Evolutionary conservation across 2,329 filamentous ascomycete genomes (phyloP).

Genomic region (Lachnellula suecica): DNA sequence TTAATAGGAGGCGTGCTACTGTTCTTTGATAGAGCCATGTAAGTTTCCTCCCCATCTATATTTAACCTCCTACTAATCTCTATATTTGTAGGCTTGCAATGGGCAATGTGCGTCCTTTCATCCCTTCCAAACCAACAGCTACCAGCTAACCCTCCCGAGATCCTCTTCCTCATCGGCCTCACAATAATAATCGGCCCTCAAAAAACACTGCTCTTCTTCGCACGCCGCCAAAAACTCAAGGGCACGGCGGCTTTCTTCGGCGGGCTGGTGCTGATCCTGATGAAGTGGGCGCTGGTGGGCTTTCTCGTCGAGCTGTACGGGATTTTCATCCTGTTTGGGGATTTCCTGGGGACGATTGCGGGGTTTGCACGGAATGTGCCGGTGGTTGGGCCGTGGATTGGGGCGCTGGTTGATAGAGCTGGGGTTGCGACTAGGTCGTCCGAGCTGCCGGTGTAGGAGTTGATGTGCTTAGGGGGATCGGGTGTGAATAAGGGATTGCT

Average conservation of each 20-base stretch:
- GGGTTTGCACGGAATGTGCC: conserved; percentile 84
- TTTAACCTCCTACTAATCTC: conserved; percentile 4
- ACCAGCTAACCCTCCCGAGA: conserved; percentile 46
- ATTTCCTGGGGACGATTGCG: conserved; percentile 91
- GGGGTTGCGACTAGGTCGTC: conserved; percentile 70
- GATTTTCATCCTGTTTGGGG: conserved; percentile 89
- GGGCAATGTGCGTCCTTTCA: conserved; percentile 63
- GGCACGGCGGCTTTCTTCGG: conserved; percentile 85
- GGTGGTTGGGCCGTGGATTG: conserved; percentile 83
- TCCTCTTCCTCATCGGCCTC: conserved; percentile 95
- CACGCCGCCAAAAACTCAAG: conserved; percentile 86
- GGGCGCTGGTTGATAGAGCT: conserved; percentile 67
- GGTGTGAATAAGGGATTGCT: neutral
- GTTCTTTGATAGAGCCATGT: conserved; percentile 98
- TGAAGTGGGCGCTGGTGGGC: conserved; percentile 88
- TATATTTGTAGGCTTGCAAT: conserved; percentile 76
- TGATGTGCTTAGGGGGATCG: neutral
- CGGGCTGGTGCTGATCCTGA: conserved; percentile 80
- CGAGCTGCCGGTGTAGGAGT: conserved; percentile 73
- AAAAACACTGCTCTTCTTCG: conserved; percentile 94
- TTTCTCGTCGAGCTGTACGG: conserved; percentile 92
- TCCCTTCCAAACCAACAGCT: conserved; percentile 42
- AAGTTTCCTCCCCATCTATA: conserved; percentile 36
- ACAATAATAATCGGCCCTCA: conserved; percentile 91
- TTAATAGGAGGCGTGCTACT: conserved; percentile 90